phyloP scores from a whole-genome alignment of 495 filamentous ascomycete genomes.

The Lepidopterella palustris region DNA sequence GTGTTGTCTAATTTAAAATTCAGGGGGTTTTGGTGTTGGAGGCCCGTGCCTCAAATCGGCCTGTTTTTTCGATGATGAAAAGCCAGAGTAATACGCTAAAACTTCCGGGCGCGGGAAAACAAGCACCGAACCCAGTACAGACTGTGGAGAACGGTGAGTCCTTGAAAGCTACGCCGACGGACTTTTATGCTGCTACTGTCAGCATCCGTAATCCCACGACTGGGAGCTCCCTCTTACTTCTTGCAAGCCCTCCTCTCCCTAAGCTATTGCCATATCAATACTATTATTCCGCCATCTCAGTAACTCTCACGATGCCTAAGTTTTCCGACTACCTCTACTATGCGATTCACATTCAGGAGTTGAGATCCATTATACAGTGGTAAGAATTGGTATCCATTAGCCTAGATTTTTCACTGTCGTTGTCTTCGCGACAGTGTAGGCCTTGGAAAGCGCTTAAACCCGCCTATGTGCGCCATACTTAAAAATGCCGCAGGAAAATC shows the following conservation, averaged over 20 bases:
- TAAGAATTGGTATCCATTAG: slow-evolving; percentile 35
- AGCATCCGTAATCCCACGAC: background rate
- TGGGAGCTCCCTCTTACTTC: background rate
- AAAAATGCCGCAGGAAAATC: slow-evolving; percentile 64
- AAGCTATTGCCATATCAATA: background rate
- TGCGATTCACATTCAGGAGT: slow-evolving; percentile 65
- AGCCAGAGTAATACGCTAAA: too few species aligned
- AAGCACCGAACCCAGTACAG: too few species aligned
- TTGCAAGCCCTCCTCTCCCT: background rate
- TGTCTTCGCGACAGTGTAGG: background rate
- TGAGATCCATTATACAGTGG: slow-evolving; percentile 92
- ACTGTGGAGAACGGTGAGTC: background rate
- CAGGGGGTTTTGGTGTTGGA: too few species aligned
- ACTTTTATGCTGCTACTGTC: background rate
- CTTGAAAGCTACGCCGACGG: background rate
- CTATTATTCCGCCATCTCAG: background rate
- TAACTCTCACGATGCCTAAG: slow-evolving; percentile 42
- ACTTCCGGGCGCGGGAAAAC: too few species aligned
- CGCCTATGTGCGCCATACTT: background rate
- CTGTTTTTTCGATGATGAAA: too few species aligned
- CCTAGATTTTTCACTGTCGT: too few species aligned
- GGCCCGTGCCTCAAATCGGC: too few species aligned
- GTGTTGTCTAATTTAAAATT: too few species aligned
- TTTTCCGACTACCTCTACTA: slow-evolving; percentile 63
- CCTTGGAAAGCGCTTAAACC: background rate